Base-by-base conservation (phyloP, 202 grass and related monocot species). In the Panicum hallii region DNA sequence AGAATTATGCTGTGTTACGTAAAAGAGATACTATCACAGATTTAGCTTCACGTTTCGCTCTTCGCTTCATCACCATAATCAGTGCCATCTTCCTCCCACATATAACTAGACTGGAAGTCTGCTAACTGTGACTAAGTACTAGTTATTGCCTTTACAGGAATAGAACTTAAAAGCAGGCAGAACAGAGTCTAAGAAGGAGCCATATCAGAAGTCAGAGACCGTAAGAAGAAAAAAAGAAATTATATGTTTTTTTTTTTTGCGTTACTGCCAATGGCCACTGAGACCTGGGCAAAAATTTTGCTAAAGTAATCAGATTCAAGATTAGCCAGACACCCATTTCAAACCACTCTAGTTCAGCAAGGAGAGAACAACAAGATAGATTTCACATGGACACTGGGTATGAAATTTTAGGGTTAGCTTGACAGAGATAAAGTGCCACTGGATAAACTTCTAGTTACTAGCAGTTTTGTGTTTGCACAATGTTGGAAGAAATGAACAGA, bases 381-480 rank as follows among this genome's bases (percentile, higher is more conserved):
- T 42, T 65, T 43, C 1, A 49, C 16, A 45, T 16, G 15, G 74
- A 23, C 46, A 64, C 72, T 5, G 23, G 38, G 12, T 41, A 7
- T 13, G 23, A 73, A 44, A 62, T 61, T 14, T 66, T 55, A 65
- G 10, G 5, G 7, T 5, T 6, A 66, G 10, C 5, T 12, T 34
- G 19, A 7, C 16, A 52, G 78, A 72, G 11, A 67, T 41, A 74
- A 36, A 56, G 68, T 44, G 46, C 4, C 47, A 56, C 16, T 8
- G 4, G 23, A 86, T 47, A 73, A 68, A 67, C 23, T 67, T 4
- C 40, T 47, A 16, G 1, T 20, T 28, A 22, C 17, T 68, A 54
- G 41, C 75, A 85, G 65, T 12, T 58, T 58, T 69, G n/a, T 8
- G 16, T 85, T 30, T 53, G 57, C 75, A 47, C 12, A 79, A 15